Evolutionary conservation across 2,329 filamentous ascomycete genomes (phyloP).

Genomic region (Epicoccum sorghinum): DNA sequence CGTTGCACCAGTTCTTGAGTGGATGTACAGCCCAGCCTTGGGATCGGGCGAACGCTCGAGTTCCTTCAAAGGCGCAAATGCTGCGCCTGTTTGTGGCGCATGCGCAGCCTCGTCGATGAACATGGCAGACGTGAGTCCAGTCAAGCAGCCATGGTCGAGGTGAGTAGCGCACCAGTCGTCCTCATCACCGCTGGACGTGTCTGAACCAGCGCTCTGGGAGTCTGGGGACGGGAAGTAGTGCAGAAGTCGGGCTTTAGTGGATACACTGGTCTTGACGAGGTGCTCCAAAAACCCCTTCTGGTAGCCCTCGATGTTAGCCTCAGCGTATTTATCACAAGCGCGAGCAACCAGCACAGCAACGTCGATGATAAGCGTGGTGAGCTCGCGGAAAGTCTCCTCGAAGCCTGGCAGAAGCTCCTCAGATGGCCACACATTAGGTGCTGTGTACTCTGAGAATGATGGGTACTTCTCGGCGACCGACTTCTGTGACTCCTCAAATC

Average conservation of each 20-base stretch:
- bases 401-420: slow-evolving; percentile 76
- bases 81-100: slow-evolving; percentile 39
- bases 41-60: slow-evolving; percentile 79
- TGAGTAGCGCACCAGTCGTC: slow-evolving; percentile 96
- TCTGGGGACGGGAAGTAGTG: slow-evolving; percentile 79
- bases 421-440: slow-evolving; percentile 86
- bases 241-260: slow-evolving; percentile 87
- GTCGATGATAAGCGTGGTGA: slow-evolving; percentile 87
- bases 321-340: slow-evolving; percentile 88
- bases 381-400: slow-evolving; percentile 70
- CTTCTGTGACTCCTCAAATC: slow-evolving; percentile 68
- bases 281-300: slow-evolving; percentile 79
- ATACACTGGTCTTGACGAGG: slow-evolving; percentile 83
- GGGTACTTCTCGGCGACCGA: slow-evolving; percentile 56
- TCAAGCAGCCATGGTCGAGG: slow-evolving; percentile 91
- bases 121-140: slow-evolving; percentile 93
- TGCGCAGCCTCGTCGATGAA: slow-evolving; percentile 78
- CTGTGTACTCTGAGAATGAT: slow-evolving; percentile 85
- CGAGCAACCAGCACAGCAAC: slow-evolving; percentile 84
- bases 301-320: slow-evolving; percentile 78
- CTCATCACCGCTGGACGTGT: slow-evolving; percentile 54
- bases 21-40: slow-evolving; percentile 89
- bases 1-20: slow-evolving; percentile 77
- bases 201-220: slow-evolving; percentile 22
- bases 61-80: slow-evolving; percentile 66